These are phyloP conservation scores for Solanum sitiens DNA, from an alignment of 257 asterid genomes.

Conservation along the genomic window DNA sequence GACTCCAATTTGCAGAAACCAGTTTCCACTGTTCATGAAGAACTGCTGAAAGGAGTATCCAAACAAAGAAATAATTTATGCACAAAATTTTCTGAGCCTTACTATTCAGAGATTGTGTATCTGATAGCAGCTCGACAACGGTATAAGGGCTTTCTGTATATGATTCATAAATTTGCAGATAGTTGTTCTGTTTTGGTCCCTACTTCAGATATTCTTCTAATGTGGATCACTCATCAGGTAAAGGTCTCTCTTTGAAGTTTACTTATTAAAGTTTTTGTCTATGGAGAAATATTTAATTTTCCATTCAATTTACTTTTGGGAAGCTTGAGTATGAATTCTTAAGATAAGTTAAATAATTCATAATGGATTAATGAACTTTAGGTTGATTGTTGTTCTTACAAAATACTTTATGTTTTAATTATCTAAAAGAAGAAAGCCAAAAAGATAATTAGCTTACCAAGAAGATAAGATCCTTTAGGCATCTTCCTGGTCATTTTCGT, in stretches of 20 bases:
- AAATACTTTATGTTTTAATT: neutral
- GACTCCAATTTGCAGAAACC: slow-evolving; percentile 8
- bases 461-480: neutral
- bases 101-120: slow-evolving; percentile 58
- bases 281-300: neutral
- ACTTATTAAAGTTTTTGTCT: neutral
- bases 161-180: slow-evolving; percentile 45
- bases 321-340: neutral
- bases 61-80: slow-evolving; percentile 36
- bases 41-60: slow-evolving; percentile 42
- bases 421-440: neutral
- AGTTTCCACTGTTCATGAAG: slow-evolving; percentile 14
- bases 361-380: neutral
- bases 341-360: neutral
- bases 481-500: neutral
- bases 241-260: neutral
- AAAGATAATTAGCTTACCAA: neutral
- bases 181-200: slow-evolving; percentile 56
- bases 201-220: slow-evolving; percentile 66
- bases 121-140: slow-evolving; percentile 74
- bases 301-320: neutral
- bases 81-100: slow-evolving; percentile 51
- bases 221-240: slow-evolving; percentile 91
- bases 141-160: slow-evolving; percentile 57
- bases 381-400: neutral